Evolutionary conservation across 495 filamentous ascomycete species (phyloP), one percentile per base, ranked within the genome.

Genomic region (Podospora comata): DNA sequence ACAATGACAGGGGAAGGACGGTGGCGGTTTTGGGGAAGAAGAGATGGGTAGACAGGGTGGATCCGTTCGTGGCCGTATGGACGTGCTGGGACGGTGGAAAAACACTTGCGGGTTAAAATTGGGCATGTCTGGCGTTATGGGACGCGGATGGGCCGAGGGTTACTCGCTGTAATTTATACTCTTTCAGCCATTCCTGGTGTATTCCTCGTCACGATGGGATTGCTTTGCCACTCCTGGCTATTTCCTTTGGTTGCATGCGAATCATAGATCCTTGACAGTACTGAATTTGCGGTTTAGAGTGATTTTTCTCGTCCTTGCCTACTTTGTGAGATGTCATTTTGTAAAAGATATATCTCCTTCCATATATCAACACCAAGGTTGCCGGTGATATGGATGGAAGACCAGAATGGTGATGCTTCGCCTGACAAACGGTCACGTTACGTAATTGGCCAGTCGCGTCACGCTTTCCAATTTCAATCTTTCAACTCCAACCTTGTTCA

Each of bases 121-220:
- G 73, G 72, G 71, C 73, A 75, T 73, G 65, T 75, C 70, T 71
- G 75, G 75, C 75, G 75, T 77, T 75, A 71, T 71, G 73, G 73
- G 70, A 73, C 73, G 75, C 75, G 74, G 69, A 72, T 72, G 65
- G 71, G 67, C 67, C 68, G 20, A 67, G 61, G 70, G 68, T 70
- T 77, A 71, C 73, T 82, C 82, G 81, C 82, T 87, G 85, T 87
- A 87, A 85, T 86, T 84, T 86, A 87, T 84, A 83, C 79, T 82
- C 80, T 78, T 74, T 70, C 75, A 81, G 80, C 81, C 80, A 82
- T 83, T 82, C 77, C 83, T 81, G 78, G 82, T 84, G 83, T 84
- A 81, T 85, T 85, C 78, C 79, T 77, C 78, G 74, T 76, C 72
- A 78, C 74, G 72, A 73, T 73, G 75, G 73, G 72, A 66, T 78